Evolutionary conservation across 139 green algal genomes (phyloP).

Genomic region (Chlorella sp.): DNA sequence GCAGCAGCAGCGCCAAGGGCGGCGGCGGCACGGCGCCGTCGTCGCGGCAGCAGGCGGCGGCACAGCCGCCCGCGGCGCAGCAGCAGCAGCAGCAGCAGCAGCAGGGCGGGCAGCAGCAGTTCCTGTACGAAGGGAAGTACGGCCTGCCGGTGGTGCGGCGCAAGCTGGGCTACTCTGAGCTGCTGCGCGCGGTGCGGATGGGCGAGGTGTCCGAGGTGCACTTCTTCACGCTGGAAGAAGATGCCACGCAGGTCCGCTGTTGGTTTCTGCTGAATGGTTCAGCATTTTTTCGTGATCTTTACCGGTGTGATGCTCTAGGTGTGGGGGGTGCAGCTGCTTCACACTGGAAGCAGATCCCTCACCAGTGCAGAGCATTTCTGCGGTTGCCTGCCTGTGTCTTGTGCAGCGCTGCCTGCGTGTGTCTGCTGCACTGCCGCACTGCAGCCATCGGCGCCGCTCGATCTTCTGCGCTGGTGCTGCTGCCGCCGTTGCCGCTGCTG

Average conservation of each 20-base stretch:
- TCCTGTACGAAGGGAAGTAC: conserved; percentile 48
- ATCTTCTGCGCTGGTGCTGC: too few species aligned
- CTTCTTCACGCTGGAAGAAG: conserved; percentile 58
- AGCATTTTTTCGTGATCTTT: too few species aligned
- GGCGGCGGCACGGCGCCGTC: not conserved
- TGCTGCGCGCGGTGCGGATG: conserved; percentile 72
- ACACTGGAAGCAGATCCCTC: too few species aligned
- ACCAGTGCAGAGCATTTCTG: too few species aligned
- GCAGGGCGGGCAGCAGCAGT: conserved; percentile 39
- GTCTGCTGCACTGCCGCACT: too few species aligned
- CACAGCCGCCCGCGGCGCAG: not conserved
- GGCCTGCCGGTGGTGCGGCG: conserved; percentile 53
- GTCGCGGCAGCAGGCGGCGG: not conserved
- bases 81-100: conserved; percentile 29
- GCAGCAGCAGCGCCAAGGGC: not conserved
- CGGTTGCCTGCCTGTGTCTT: too few species aligned
- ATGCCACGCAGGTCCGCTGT: not conserved
- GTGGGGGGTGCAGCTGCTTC: too few species aligned
- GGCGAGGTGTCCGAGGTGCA: conserved; percentile 56
- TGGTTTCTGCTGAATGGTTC: too few species aligned
- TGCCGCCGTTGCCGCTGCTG: too few species aligned
- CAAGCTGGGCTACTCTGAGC: conserved; percentile 50
- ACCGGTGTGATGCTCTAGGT: too few species aligned
- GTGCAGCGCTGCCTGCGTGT: too few species aligned
- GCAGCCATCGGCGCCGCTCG: too few species aligned